These are phyloP conservation scores for Chaetomium globosum DNA, from an alignment of 2,329 filamentous ascomycete species.

Conservation along the genomic window DNA sequence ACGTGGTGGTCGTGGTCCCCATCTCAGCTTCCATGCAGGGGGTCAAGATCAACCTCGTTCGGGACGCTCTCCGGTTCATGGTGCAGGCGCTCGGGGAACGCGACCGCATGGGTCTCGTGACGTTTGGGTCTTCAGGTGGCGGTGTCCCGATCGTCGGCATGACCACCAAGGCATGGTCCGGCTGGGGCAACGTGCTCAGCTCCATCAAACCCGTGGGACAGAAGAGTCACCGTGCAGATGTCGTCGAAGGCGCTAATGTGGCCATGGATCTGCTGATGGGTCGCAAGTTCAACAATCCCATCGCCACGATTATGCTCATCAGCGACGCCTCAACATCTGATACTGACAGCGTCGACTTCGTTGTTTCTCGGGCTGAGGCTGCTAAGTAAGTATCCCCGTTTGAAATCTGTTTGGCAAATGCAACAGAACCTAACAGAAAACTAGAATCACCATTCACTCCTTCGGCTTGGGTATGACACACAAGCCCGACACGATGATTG, in stretches of 20 bases:
- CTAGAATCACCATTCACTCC: slow-evolving; percentile 90
- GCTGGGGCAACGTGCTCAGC: slow-evolving; percentile 83
- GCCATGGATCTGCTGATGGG: slow-evolving; percentile 99
- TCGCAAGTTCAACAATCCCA: slow-evolving; percentile 90
- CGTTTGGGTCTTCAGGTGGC: slow-evolving; percentile 91
- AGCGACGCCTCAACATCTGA: slow-evolving; percentile 96
- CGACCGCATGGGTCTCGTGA: slow-evolving; percentile 95
- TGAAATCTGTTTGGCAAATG: neutral
- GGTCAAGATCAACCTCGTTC: slow-evolving; percentile 93
- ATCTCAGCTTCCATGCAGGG: slow-evolving; percentile 99
- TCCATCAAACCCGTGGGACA: slow-evolving; percentile 93
- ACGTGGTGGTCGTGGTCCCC: slow-evolving; percentile 94
- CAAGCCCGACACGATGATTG: slow-evolving; percentile 98
- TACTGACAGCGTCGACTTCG: slow-evolving; percentile 93
- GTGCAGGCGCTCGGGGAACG: slow-evolving; percentile 86
- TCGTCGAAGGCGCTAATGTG: slow-evolving; percentile 95
- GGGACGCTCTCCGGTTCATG: slow-evolving; percentile 89
- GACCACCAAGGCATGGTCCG: slow-evolving; percentile 92
- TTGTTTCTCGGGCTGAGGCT: slow-evolving; percentile 92
- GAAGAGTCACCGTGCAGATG: slow-evolving; percentile 94
- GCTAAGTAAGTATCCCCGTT: slow-evolving; percentile 70
- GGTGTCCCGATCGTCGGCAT: slow-evolving; percentile 96
- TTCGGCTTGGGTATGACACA: slow-evolving; percentile 96
- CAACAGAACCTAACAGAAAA: slow-evolving; percentile 36
- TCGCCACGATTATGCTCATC: slow-evolving; percentile 93